Evolutionary conservation across 2,329 filamentous ascomycete genomes (phyloP).

Genomic region (Celoporthe dispersa): DNA sequence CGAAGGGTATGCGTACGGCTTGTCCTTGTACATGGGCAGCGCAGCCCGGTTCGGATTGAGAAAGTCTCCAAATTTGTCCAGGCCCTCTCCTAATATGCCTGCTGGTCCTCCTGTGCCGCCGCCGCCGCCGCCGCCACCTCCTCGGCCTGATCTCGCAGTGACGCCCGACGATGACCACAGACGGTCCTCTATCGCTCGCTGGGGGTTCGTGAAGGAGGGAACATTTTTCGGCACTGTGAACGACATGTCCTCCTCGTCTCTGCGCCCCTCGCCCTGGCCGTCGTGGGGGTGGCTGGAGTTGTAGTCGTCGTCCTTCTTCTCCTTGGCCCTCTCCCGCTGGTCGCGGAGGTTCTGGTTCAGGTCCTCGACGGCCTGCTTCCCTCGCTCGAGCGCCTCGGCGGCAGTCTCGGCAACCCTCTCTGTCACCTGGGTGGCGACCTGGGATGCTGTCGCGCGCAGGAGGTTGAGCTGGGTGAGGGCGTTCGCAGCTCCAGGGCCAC

Average conservation of each 20-base stretch:
- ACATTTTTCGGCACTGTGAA: slow-evolving; percentile 72
- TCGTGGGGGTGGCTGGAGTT: slow-evolving; percentile 20
- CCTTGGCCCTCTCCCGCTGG: slow-evolving; percentile 25
- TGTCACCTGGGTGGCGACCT: slow-evolving; percentile 42
- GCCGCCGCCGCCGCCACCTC: slow-evolving; percentile 30
- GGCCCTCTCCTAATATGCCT: slow-evolving; percentile 55
- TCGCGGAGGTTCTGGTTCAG: slow-evolving; percentile 30
- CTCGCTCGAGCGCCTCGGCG: slow-evolving; percentile 54
- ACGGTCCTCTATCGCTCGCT: slow-evolving; percentile 67
- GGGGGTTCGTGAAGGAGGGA: slow-evolving; percentile 69
- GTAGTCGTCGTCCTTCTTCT: slow-evolving; percentile 33
- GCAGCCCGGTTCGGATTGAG: slow-evolving; percentile 60
- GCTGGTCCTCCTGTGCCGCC: slow-evolving; percentile 19
- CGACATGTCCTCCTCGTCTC: slow-evolving; percentile 53
- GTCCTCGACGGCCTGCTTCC: slow-evolving; percentile 52
- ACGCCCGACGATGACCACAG: slow-evolving; percentile 63
- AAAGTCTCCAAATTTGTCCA: slow-evolving; percentile 66
- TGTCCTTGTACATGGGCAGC: slow-evolving; percentile 98
- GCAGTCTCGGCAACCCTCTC: slow-evolving; percentile 45
- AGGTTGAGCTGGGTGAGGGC: slow-evolving; percentile 42
- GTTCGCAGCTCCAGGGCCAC: slow-evolving; percentile 40
- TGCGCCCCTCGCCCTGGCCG: slow-evolving; percentile 13
- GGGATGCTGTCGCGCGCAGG: slow-evolving; percentile 53
- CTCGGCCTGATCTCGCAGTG: slow-evolving; percentile 44
- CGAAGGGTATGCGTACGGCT: slow-evolving; percentile 77